phyloP scores from a whole-genome alignment of 768 basidiomycete species.

The Pisolithus albus region DNA sequence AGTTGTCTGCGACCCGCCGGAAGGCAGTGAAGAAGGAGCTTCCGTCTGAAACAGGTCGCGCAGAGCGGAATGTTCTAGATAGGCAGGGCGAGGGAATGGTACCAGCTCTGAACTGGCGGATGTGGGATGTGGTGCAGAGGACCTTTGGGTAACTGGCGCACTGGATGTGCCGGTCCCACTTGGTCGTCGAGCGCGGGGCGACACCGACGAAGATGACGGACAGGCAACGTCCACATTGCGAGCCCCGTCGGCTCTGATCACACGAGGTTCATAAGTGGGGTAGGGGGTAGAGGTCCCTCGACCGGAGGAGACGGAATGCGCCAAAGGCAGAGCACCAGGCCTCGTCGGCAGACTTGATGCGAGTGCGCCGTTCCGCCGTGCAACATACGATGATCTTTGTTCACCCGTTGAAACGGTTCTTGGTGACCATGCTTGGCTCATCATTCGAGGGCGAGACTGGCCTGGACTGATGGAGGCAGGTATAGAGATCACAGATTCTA shows the following conservation, averaged over 20 bases:
- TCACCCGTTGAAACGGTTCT: constrained; percentile 29
- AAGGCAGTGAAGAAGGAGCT: constrained; percentile 28
- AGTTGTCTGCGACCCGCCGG: constrained; percentile 32
- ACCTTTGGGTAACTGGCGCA: constrained; percentile 16
- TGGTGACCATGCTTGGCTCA: constrained; percentile 27
- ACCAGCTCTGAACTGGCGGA: constrained; percentile 24
- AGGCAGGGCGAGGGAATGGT: constrained; percentile 60
- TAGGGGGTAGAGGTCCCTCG: constrained; percentile 26
- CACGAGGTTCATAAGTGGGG: constrained; percentile 53
- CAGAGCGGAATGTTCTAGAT: constrained; percentile 71
- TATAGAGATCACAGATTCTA: constrained; percentile 62
- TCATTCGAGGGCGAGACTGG: constrained; percentile 35
- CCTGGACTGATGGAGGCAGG: constrained; percentile 38
- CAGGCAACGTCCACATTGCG: constrained; percentile 39
- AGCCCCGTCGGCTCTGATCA: constrained; percentile 52
- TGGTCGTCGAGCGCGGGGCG: constrained; percentile 43
- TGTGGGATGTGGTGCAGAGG: constrained; percentile 26
- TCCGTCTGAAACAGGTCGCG: constrained; percentile 62
- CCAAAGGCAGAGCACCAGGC: constrained; percentile 40
- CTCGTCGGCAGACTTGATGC: constrained; percentile 33
- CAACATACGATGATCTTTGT: constrained; percentile 33
- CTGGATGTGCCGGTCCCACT: constrained; percentile 30
- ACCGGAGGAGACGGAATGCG: constrained; percentile 25
- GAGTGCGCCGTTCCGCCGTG: constrained; percentile 28
- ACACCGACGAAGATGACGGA: constrained; percentile 35